Evolutionary conservation across 1,139 yeast genomes (phyloP), one percentile per base, ranked within the genome.

Genomic region (Geotrichum armillariae): DNA sequence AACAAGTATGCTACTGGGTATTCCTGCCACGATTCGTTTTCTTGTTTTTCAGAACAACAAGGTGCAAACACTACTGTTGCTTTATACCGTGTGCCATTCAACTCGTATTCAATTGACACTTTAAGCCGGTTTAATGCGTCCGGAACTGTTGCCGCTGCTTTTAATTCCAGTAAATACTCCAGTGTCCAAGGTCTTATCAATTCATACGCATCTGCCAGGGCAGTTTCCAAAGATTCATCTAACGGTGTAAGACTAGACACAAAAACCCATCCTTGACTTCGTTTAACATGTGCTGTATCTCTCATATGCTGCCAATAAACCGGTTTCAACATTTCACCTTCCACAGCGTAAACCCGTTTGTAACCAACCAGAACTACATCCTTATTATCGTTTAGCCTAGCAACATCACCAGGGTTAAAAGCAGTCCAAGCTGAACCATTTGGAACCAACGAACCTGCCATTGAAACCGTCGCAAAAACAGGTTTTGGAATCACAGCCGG

Each of bases 381-480:
- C 9, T 53, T 54, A 2, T 44, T 32, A 11, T 34, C 5, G 9
- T 14, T 8, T 16, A 40, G 25, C 16, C 61, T 54, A 5, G 39
- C 43, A 46, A 62, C 64, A 52, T 71, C 74, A 34, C 60, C 57
- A 1, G 74, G 73, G 20, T 58, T 64, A 58, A 71, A 71, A 2
- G 75, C 71, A 11, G 60, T 58, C 75, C 75, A 71, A 14, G 57
- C 18, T 6, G 38, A 54, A 2, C 60, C 34, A 41, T 54, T 55
- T 2, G 71, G 71, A 2, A 55, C 51, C 1, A 67, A 53, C 2
- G 62, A 41, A 6, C 68, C 67, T 1, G 64, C 58, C 36, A 62
- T 60, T 38, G 29, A 49, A 38, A 43, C 40, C 2, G 35, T 38
- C 2, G 60, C 53, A 47, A 54, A 60, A 36, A 54, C 55, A 3